These are phyloP conservation scores for Collybiopsis luxurians DNA, from an alignment of 768 basidiomycete genomes.

Conservation along the genomic window DNA sequence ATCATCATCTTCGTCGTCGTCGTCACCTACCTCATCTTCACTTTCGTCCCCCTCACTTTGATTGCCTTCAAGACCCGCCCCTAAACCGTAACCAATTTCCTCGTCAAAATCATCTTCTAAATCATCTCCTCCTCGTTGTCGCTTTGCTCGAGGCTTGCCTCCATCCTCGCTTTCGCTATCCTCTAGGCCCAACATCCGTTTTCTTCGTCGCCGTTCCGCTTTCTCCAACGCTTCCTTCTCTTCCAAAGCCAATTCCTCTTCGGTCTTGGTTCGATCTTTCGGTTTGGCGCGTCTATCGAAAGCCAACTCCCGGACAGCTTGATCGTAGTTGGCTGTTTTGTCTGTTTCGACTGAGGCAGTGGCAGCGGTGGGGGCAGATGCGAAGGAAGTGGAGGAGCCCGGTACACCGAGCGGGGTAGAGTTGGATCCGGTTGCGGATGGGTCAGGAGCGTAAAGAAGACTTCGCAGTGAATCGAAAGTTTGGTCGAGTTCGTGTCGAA, in stretches of 20 bases:
- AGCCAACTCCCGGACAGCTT: conserved; percentile 86
- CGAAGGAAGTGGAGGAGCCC: conserved; percentile 38
- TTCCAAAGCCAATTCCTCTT: conserved; percentile 88
- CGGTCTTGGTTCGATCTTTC: conserved; percentile 94
- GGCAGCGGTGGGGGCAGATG: conserved; percentile 33
- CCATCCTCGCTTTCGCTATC: conserved; percentile 67
- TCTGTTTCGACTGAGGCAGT: conserved; percentile 22
- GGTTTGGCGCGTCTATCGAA: conserved; percentile 94
- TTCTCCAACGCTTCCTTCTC: conserved; percentile 84
- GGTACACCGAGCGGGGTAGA: not conserved
- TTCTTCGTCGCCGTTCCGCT: conserved; percentile 73
- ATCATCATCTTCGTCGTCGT: conserved; percentile 30
- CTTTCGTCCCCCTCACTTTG: conserved; percentile 27
- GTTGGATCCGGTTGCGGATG: not conserved
- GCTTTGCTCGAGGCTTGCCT: conserved; percentile 49
- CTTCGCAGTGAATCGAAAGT: conserved; percentile 80
- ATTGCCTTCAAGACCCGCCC: conserved; percentile 36
- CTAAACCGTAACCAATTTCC: conserved; percentile 34
- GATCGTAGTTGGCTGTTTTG: conserved; percentile 77
- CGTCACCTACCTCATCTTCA: conserved; percentile 28
- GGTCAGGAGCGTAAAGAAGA: conserved; percentile 53
- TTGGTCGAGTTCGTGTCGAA: conserved; percentile 85
- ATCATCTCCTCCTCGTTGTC: conserved; percentile 76
- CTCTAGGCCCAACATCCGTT: conserved; percentile 84
- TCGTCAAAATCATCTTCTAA: conserved; percentile 83